Conservation (phyloP, 345 rosid genomes). For the Acer saccharum region DNA sequence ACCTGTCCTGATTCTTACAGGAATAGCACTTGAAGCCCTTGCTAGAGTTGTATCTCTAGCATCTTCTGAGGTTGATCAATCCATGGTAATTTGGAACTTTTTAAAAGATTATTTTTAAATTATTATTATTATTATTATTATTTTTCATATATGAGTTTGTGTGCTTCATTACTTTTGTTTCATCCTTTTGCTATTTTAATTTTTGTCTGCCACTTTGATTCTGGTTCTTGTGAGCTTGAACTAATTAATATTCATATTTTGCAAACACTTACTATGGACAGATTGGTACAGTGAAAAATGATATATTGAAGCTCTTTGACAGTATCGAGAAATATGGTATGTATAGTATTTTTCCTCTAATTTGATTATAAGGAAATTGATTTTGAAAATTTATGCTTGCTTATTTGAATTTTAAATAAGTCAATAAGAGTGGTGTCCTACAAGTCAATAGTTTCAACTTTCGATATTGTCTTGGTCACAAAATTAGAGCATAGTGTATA, state of each 20-base stretch:
- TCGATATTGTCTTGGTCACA: not conserved
- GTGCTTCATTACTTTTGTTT: not conserved
- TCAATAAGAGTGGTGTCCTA: not conserved
- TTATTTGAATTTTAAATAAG: not conserved
- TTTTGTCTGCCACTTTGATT: not conserved
- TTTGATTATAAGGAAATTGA: slow-evolving; percentile 3
- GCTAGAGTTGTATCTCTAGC: slow-evolving; percentile 84
- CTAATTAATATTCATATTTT: slow-evolving; percentile 11
- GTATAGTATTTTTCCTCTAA: slow-evolving; percentile 14
- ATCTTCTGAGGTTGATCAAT: slow-evolving; percentile 71
- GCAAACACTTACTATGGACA: slow-evolving; percentile 34
- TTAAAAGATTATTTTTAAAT: not conserved
- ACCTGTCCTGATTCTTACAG: slow-evolving; percentile 40
- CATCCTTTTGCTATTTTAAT: not conserved
- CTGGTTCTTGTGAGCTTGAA: slow-evolving; percentile 1
- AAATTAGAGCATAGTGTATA: not conserved
- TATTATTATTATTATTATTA: not conserved
- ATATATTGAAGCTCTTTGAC: slow-evolving; percentile 84
- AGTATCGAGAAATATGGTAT: slow-evolving; percentile 82
- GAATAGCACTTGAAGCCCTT: slow-evolving; percentile 86
- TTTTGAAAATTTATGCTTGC: not conserved
- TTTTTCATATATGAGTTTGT: not conserved
- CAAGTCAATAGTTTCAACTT: not conserved
- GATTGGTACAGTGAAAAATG: slow-evolving; percentile 67
- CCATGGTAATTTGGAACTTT: slow-evolving; percentile 60